A percentile compares a stretch with the other conserved stretches of the same genome.
Conservation (phyloP, 2,329 filamentous ascomycete genomes). For the Coccinonectria pachysandricola region DNA sequence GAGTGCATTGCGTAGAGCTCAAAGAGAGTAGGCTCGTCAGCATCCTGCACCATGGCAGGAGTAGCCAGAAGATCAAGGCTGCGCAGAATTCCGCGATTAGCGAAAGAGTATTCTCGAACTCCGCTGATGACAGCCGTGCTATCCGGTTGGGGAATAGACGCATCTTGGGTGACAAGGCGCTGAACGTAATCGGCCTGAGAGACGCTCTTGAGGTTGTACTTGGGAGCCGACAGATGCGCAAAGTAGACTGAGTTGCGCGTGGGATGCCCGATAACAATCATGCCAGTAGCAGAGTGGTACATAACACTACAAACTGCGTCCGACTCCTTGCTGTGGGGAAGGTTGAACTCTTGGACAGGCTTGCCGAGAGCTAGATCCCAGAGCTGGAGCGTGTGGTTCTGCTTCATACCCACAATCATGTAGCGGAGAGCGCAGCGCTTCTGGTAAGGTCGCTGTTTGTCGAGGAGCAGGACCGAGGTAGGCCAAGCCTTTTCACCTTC, state of each 20-base stretch:
- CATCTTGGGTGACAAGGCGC: slow-evolving; percentile 62
- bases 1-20: slow-evolving; percentile 98
- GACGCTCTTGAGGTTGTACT: slow-evolving; percentile 74
- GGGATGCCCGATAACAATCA: slow-evolving; percentile 90
- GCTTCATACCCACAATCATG: slow-evolving; percentile 95
- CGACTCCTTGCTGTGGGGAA: slow-evolving; percentile 91
- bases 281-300: slow-evolving; percentile 85
- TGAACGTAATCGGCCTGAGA: slow-evolving; percentile 83
- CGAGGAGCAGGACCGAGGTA: slow-evolving; percentile 88
- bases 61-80: slow-evolving; percentile 81
- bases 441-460: slow-evolving; percentile 88
- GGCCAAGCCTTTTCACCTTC: slow-evolving; percentile 93
- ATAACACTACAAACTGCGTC: slow-evolving; percentile 96
- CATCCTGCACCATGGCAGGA: slow-evolving; percentile 51
- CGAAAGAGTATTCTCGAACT: slow-evolving; percentile 88
- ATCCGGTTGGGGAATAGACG: slow-evolving; percentile 70
- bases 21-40: slow-evolving; percentile 68
- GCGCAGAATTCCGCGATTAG: slow-evolving; percentile 73
- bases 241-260: slow-evolving; percentile 98
- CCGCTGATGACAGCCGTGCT: slow-evolving; percentile 96
- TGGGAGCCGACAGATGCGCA: slow-evolving; percentile 85
- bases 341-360: slow-evolving; percentile 91
- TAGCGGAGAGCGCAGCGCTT: slow-evolving; percentile 87
- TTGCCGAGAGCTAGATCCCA: slow-evolving; percentile 96
- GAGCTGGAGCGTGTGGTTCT: slow-evolving; percentile 95